These are phyloP conservation scores for Plasmodium ovale DNA, from an alignment of 169 alveolate genomes.

Conservation along the genomic window DNA sequence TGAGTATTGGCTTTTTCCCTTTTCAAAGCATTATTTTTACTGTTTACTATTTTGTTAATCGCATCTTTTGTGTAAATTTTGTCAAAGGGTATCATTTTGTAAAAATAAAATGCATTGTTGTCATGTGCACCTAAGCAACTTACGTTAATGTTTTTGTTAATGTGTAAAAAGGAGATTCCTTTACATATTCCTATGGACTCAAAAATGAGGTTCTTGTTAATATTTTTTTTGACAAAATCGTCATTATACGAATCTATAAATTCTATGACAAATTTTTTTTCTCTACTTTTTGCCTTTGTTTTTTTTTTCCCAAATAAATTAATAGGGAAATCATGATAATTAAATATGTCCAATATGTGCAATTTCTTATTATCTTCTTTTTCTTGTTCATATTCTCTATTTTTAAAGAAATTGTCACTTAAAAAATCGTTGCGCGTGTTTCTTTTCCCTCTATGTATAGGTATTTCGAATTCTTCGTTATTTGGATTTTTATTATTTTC, in stretches of 20 bases:
- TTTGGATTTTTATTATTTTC: neutral
- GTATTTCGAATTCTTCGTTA: constrained; percentile 61
- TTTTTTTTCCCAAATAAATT: constrained; percentile 59
- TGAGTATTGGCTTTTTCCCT: neutral
- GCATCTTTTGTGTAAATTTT: constrained; percentile 63
- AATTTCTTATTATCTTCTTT: constrained; percentile 26
- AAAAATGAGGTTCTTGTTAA: constrained; percentile 69
- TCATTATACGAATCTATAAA: constrained; percentile 75
- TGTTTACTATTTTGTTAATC: constrained; percentile 48
- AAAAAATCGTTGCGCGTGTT: constrained; percentile 10
- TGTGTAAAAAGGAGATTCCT: constrained; percentile 68
- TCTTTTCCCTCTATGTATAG: constrained; percentile 54
- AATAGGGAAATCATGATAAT: constrained; percentile 71
- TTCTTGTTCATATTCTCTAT: constrained; percentile 34
- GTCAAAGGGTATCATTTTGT: constrained; percentile 72
- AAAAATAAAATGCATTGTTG: constrained; percentile 71
- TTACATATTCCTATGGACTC: constrained; percentile 77
- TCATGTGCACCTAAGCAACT: constrained; percentile 66
- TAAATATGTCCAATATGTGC: constrained; percentile 62
- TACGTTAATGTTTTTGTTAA: constrained; percentile 57
- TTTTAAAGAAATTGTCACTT: constrained; percentile 40
- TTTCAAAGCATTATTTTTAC: constrained; percentile 19
- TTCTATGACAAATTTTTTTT: constrained; percentile 57
- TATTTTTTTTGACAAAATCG: constrained; percentile 73
- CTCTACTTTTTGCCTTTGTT: constrained; percentile 22